These are phyloP conservation scores for Artemisia annua DNA, from an alignment of 129 eudicot genomes.

Conservation along the genomic window DNA sequence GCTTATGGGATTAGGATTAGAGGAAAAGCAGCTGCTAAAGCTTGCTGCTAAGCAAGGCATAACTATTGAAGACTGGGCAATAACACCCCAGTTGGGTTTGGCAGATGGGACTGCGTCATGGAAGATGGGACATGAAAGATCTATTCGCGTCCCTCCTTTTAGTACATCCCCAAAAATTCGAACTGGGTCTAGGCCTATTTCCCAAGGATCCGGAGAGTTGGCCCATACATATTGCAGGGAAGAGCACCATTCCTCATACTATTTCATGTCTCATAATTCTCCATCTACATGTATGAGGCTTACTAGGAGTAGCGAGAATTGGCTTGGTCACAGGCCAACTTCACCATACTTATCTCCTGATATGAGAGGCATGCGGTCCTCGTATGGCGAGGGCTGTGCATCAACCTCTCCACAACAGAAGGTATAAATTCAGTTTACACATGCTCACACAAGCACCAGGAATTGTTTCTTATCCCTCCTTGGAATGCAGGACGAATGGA, in stretches of 20 bases:
- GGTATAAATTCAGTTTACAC: slow-evolving; percentile 26
- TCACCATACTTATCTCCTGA: slow-evolving; percentile 29
- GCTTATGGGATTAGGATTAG: slow-evolving; percentile 69
- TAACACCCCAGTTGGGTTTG: slow-evolving; percentile 35
- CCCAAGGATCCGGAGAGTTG: slow-evolving; percentile 31
- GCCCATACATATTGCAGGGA: slow-evolving; percentile 53
- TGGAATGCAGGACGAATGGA: slow-evolving; percentile 39
- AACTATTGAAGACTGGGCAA: slow-evolving; percentile 67
- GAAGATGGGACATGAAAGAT: slow-evolving; percentile 35
- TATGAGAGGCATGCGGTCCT: slow-evolving; percentile 24
- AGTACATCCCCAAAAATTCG: slow-evolving; percentile 39
- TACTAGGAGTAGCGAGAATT: slow-evolving; percentile 33
- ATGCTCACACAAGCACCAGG: not conserved
- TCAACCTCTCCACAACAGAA: slow-evolving; percentile 34
- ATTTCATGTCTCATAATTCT: slow-evolving; percentile 45
- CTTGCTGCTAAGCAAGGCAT: slow-evolving; percentile 82
- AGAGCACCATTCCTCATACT: slow-evolving; percentile 65
- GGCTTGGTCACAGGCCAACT: slow-evolving; percentile 26
- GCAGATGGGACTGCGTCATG: slow-evolving; percentile 22
- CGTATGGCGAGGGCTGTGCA: slow-evolving; percentile 22
- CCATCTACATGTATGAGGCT: slow-evolving; percentile 40
- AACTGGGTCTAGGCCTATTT: slow-evolving; percentile 30
- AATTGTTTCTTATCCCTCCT: not conserved
- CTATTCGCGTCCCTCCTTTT: slow-evolving; percentile 35
- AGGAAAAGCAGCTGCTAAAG: slow-evolving; percentile 59